These are phyloP conservation scores for Tuber microsphaerosporum DNA, from an alignment of 495 filamentous ascomycete species.

Conservation along the genomic window DNA sequence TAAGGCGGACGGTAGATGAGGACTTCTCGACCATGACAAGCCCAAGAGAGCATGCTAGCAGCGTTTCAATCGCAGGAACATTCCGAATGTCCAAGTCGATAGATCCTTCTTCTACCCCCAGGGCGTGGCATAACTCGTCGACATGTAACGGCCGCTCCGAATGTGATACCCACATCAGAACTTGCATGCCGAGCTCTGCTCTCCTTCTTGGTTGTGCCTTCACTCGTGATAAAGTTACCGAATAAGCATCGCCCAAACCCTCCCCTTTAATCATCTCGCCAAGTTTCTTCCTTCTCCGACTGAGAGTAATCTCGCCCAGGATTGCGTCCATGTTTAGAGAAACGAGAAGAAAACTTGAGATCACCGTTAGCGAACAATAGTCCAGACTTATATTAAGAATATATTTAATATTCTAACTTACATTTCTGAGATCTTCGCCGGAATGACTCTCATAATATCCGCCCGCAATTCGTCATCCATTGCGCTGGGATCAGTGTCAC, in stretches of 20 bases:
- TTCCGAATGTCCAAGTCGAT: not conserved
- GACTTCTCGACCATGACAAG: not conserved
- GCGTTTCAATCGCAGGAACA: not conserved
- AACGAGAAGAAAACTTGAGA: not conserved
- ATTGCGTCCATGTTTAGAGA: not conserved
- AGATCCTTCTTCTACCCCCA: not conserved
- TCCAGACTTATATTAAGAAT: not conserved
- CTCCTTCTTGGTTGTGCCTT: not conserved
- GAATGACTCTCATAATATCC: not conserved
- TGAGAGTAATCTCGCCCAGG: not conserved
- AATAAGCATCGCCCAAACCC: not conserved
- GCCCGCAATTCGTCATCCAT: not conserved
- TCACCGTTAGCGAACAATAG: not conserved
- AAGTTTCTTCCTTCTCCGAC: not conserved
- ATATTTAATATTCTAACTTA: not conserved
- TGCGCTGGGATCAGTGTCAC: not conserved
- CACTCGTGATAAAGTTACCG: not conserved
- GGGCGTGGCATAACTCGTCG: not conserved
- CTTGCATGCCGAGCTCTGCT: not conserved
- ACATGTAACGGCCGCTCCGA: not conserved
- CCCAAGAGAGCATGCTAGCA: not conserved
- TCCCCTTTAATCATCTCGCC: not conserved
- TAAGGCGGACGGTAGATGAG: too few species aligned
- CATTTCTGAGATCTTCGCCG: not conserved
- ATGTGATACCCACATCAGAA: not conserved